Evolutionary conservation across 805 yeast species (phyloP), one percentile per base, ranked within the genome.

Genomic region (Metschnikowia bowlesiae): DNA sequence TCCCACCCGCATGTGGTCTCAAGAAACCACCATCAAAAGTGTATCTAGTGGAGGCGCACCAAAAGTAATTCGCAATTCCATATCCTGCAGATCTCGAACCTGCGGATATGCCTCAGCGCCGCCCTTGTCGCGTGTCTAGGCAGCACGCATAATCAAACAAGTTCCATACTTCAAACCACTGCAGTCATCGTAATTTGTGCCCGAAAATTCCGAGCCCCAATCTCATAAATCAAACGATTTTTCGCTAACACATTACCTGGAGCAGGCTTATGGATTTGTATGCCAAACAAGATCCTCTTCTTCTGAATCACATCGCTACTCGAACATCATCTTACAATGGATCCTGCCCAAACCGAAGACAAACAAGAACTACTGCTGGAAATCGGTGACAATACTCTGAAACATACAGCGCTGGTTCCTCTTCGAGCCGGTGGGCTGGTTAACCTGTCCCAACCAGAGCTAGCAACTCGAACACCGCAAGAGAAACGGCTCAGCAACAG

Each of bases 91-190:
- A 22, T 22, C 22, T 22, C 22, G 3, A 22, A 22, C 22, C 22
- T 22, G 22, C 22, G 45, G 45, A 33, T 14, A 32, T 39, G 31
- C 14, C 43, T 39, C 8, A 42, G 38, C 38, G 45, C 38, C 38
- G 45, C 38, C 45, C 45, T 42, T 42, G 45, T 42, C 45, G 45
- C 45, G 45, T 42, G 38, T 18, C 44, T 22, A 22, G 37, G 45
- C 22, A 33, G 37, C 43, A 39, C 43, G 45, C 45, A 42, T 42
- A 33, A 30, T 22, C 31, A 42, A 42, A 18, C 31, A 33, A 33
- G 34, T 39, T 39, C 29, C 11, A 39, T 16, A 39, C 22, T 26
- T 8, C 30, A 31, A 6, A 41, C 44, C 36, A 31, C 29, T 10
- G 7, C 30, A 22, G 32, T 22, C 5, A 33, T n/a, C 29, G 26